Evolutionary conservation across 495 filamentous ascomycete species (phyloP), one percentile per base, ranked within the genome.

Genomic region (Penicillium pulvis): DNA sequence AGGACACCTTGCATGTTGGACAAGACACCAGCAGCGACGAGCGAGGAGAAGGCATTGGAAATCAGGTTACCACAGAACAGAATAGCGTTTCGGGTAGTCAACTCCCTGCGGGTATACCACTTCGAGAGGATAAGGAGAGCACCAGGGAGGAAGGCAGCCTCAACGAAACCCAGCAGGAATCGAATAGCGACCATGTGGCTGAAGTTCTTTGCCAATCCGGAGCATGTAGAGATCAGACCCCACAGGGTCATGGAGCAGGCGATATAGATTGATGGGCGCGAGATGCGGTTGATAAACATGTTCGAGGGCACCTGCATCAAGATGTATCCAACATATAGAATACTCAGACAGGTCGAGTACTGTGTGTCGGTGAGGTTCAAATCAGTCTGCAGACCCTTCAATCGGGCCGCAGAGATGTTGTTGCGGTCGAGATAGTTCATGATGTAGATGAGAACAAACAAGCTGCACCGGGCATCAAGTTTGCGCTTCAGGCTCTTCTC

Each of bases 161-260:
- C 79, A 12, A 78, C 80, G 44, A 89, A 85, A 50, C 87, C 87
- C 0, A 90, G 75, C 56, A 87, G 83, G 77, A 90, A 90, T 6
- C 87, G 83, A 33, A 83, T 79, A 16, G 79, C 84, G 17, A 87
- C 70, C 60, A 90, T 75, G 7, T 87, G 84, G 39, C 75, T 75
- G 59, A 79, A 86, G 60, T 71, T 86, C 24, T 72, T 68, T 1
- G 80, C 80, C 16, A 72, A 77, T 28, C 83, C 83, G 4, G 85
- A 85, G 2, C 77, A 73, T 0, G 82, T 81, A 0, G 85, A 88
- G 53, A 90, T 84, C 10, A 83, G 63, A 26, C 86, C 85, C 87
- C 87, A 90, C 5, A 87, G 58, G 33, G 85, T 74, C 84, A 88
- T 89, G 35, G 80, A 79, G 44, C 73, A 63, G 10, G 85, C 80